These are phyloP conservation scores for Sapria himalayana DNA, from an alignment of 345 rosid genomes.

Conservation along the genomic window DNA sequence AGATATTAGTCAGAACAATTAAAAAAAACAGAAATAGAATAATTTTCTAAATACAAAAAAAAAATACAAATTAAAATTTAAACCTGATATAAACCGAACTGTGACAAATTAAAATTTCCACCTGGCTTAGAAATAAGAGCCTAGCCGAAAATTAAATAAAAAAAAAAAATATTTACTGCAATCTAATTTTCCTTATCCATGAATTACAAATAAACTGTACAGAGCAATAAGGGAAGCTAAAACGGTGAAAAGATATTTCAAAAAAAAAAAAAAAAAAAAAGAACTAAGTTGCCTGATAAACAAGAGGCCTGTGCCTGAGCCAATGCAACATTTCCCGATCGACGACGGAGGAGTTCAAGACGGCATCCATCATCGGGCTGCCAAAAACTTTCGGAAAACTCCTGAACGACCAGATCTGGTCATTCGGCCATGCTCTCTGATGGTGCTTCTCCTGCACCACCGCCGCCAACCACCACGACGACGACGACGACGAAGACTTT, in stretches of 20 bases:
- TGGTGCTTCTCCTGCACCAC: slow-evolving; percentile 54
- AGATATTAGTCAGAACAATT: no score
- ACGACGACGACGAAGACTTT: neutral
- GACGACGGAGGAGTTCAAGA: slow-evolving; percentile 24
- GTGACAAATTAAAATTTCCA: no score
- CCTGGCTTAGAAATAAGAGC: no score
- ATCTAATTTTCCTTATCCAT: no score
- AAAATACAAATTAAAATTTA: no score
- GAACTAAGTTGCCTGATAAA: slow-evolving; percentile 42
- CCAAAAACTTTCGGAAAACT: slow-evolving; percentile 34
- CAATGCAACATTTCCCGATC: slow-evolving; percentile 83
- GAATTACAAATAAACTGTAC: no score
- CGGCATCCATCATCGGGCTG: slow-evolving; percentile 86
- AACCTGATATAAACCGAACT: no score
- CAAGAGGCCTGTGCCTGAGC: slow-evolving; percentile 60
- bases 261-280: neutral
- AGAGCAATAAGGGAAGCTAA: no score
- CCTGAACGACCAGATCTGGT: slow-evolving; percentile 81
- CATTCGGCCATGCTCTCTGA: slow-evolving; percentile 88
- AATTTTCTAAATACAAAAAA: no score
- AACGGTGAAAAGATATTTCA: neutral
- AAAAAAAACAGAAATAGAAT: no score
- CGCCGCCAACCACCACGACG: neutral
- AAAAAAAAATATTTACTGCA: no score
- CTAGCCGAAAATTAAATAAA: neutral